Percentiles rank a stretch among this genome's conserved stretches.
Conservation (phyloP, 225 moss, liverwort and hornwort genomes). For the Ulota crispa region DNA sequence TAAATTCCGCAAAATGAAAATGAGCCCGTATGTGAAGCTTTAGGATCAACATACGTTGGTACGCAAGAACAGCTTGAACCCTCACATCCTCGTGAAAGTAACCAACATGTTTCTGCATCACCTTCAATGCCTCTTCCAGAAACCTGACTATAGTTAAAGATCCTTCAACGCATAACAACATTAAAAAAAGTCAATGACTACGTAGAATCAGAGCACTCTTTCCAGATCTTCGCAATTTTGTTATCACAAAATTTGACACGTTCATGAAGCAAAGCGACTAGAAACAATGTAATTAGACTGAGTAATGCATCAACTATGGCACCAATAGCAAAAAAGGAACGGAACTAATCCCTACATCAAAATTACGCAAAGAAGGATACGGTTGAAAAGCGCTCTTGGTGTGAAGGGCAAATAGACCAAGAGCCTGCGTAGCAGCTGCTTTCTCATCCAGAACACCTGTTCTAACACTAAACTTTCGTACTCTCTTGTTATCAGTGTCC, state of each 20-base stretch:
- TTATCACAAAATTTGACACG: neutral
- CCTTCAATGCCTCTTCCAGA: constrained; percentile 86
- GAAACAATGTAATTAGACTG: neutral
- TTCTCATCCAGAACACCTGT: constrained; percentile 99
- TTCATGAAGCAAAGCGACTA: neutral
- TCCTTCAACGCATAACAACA: neutral
- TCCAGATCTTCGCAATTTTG: neutral
- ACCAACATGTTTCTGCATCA: constrained; percentile 84
- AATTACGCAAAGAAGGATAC: constrained; percentile 54
- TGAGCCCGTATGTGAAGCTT: neutral
- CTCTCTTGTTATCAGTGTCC: constrained; percentile 68
- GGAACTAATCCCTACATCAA: neutral
- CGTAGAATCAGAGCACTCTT: neutral
- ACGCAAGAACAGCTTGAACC: constrained; percentile 84
- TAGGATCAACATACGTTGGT: constrained; percentile 56
- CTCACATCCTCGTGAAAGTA: constrained; percentile 99
- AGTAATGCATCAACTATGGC: neutral
- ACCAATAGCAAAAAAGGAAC: neutral
- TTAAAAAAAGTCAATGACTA: neutral
- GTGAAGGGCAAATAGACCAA: constrained; percentile 92
- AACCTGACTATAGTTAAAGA: constrained; percentile 54
- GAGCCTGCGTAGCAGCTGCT: constrained; percentile 97
- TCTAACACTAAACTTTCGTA: constrained; percentile 93
- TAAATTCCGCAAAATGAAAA: neutral
- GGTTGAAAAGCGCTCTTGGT: constrained; percentile 87